Evolutionary conservation across 2,329 filamentous ascomycete genomes (phyloP).

Genomic region (Colletotrichum destructivum): DNA sequence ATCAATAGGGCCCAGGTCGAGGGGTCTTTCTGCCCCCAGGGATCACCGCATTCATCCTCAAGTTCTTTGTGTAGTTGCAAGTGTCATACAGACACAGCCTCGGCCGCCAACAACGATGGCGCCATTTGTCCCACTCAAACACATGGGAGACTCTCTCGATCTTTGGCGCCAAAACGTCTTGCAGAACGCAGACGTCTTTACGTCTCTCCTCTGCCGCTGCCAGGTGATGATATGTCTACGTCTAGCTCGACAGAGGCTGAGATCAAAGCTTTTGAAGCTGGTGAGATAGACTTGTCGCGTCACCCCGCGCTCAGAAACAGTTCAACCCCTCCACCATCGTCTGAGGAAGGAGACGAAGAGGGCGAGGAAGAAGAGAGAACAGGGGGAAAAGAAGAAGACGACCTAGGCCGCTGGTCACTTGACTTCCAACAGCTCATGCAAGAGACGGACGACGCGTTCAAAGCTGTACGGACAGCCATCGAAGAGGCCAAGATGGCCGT

Average conservation of each 20-base stretch:
- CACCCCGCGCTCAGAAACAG: constrained; percentile 28
- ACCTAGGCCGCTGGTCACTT: constrained; percentile 49
- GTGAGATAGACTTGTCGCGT: constrained; percentile 15
- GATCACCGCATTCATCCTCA: constrained; percentile 57
- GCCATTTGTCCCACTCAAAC: constrained; percentile 52
- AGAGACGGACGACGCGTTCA: constrained; percentile 67
- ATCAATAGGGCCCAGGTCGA: constrained; percentile 57
- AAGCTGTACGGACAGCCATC: constrained; percentile 59
- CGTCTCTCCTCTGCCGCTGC: constrained; percentile 32
- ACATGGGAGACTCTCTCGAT: constrained; percentile 15
- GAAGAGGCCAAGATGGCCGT: constrained; percentile 53
- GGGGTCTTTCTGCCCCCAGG: constrained; percentile 56
- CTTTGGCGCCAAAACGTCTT: constrained; percentile 41
- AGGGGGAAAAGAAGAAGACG: constrained; percentile 21
- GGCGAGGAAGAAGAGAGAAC: neutral
- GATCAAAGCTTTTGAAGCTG: constrained; percentile 24
- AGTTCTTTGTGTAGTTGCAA: constrained; percentile 64
- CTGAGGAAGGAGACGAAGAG: constrained; percentile 3
- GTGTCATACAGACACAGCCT: constrained; percentile 49
- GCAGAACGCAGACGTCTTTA: constrained; percentile 40
- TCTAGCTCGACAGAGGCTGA: constrained; percentile 18
- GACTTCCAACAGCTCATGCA: constrained; percentile 62
- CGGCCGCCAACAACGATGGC: constrained; percentile 47
- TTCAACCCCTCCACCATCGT: constrained; percentile 24
- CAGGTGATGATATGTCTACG: neutral